Evolutionary conservation across 176 grass and related monocot species (phyloP).

Genomic region (bread wheat (Triticum aestivum)): IWGSC_CS_RefSeq_v2.1 NC_057798.1:580108275-580108774

Average conservation of each 20-base stretch:
- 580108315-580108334: no score
- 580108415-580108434: no score
- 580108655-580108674: not conserved
- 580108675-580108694: not conserved
- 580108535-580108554: not conserved
- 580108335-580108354: no score
- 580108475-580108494: slow-evolving; percentile 12
- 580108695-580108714: not conserved
- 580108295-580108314: no score
- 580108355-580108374: no score
- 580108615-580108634: slow-evolving; percentile 25
- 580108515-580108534: not conserved
- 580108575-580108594: not conserved
- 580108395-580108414: no score
- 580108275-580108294: no score
- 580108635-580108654: not conserved
- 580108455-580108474: not conserved
- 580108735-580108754: no score
- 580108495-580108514: not conserved
- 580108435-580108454: not conserved
- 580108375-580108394: no score
- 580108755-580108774: not conserved
- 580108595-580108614: slow-evolving; percentile 31
- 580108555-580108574: slow-evolving; percentile 18
- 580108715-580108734: no score